A percentile compares a stretch with the other conserved stretches of the same genome.
Conservation (phyloP, 371 early-diverging fungal genomes). For the Chytridiales sp. region DNA sequence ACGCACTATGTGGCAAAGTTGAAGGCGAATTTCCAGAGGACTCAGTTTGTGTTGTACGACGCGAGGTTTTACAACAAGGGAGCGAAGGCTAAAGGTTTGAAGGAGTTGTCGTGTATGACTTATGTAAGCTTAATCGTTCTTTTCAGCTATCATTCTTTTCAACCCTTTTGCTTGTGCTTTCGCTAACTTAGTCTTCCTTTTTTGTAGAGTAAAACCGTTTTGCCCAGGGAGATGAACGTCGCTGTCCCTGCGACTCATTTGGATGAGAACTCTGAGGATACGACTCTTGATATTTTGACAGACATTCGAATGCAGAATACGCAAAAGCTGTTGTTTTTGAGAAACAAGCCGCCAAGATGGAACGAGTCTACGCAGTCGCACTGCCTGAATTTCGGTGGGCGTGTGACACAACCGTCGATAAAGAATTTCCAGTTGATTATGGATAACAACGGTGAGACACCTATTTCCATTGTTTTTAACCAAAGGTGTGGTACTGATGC, state of each 20-base stretch:
- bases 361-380: slow-evolving; percentile 65
- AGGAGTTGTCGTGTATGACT: slow-evolving; percentile 43
- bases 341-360: slow-evolving; percentile 61
- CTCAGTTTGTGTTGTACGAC: slow-evolving; percentile 49
- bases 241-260: slow-evolving; percentile 45
- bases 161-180: background rate
- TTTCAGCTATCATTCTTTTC: background rate
- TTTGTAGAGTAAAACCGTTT: slow-evolving; percentile 46
- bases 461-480: slow-evolving; percentile 13
- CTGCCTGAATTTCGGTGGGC: slow-evolving; percentile 70
- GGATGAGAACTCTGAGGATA: slow-evolving; percentile 33
- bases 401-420: slow-evolving; percentile 66
- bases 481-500: background rate
- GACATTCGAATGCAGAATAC: slow-evolving; percentile 44
- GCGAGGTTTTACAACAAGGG: slow-evolving; percentile 45
- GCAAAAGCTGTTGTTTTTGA: slow-evolving; percentile 44
- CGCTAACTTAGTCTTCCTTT: too few relatives aligned
- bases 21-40: slow-evolving; percentile 51
- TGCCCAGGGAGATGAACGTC: slow-evolving; percentile 52
- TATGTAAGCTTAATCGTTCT: slow-evolving; percentile 35
- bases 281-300: slow-evolving; percentile 46
- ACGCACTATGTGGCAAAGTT: slow-evolving; percentile 53
- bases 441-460: slow-evolving; percentile 38
- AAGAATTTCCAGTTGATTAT: slow-evolving; percentile 70
- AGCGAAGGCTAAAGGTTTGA: slow-evolving; percentile 39